phyloP scores from a whole-genome alignment of 1,139 yeast genomes.

The Blastobotrys persicus region DNA sequence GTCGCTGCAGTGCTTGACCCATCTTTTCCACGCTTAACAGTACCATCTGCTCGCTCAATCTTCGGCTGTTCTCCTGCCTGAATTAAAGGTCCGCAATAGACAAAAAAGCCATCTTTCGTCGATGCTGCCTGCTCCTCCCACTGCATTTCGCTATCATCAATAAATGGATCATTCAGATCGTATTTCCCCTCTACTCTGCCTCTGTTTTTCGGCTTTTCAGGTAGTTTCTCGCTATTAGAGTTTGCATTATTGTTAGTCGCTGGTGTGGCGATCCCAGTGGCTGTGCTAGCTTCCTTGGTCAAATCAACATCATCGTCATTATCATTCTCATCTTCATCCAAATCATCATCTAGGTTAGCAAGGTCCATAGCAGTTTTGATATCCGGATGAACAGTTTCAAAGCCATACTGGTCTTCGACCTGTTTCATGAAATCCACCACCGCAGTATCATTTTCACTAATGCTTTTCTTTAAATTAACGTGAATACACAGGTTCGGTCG shows the following conservation, averaged over 20 bases:
- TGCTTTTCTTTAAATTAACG: constrained; percentile 5
- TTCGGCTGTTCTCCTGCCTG: constrained; percentile 52
- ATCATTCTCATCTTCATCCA: constrained; percentile 57
- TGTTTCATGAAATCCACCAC: constrained; percentile 74
- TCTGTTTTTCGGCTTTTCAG: constrained; percentile 40
- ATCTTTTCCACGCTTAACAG: constrained; percentile 39
- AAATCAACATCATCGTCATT: constrained; percentile 39
- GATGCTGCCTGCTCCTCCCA: constrained; percentile 94
- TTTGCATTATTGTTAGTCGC: constrained; percentile 1
- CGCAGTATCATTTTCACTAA: constrained; percentile 39
- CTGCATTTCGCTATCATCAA: constrained; percentile 87
- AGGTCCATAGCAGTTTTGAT: constrained; percentile 53
- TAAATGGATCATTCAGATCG: constrained; percentile 91
- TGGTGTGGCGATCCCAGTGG: constrained; percentile 27
- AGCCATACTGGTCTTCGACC: constrained; percentile 86
- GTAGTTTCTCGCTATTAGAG: neutral
- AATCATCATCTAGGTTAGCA: constrained; percentile 59
- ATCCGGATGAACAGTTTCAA: constrained; percentile 68
- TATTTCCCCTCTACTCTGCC: constrained; percentile 62
- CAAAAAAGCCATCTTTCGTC: constrained; percentile 94
- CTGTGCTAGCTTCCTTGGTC: constrained; percentile 21
- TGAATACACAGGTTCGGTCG: constrained; percentile 7
- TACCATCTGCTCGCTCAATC: constrained; percentile 44
- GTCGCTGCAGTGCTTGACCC: constrained; percentile 20
- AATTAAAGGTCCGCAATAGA: constrained; percentile 88